Evolutionary conservation across 2,329 filamentous ascomycete genomes (phyloP), one percentile per base, ranked within the genome.

Genomic region (Grosmannia penicillata): DNA sequence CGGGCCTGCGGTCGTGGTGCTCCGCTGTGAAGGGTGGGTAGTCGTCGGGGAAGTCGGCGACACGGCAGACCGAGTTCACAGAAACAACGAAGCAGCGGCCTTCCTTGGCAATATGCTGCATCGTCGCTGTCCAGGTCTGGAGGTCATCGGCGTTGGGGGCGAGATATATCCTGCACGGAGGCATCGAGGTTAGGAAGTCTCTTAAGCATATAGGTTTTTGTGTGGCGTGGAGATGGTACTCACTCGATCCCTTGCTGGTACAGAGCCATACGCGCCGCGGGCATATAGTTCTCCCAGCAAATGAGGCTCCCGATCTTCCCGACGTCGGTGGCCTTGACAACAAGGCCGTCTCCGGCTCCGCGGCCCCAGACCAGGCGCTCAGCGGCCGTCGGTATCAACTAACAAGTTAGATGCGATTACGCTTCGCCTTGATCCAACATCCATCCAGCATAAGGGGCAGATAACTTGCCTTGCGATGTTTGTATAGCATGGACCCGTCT

Each of bases 211-310:
- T 25, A 7, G 24, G 7, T 17, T 4, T 18, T 18, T 19, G 11
- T 10, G 8, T 31, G 17, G 22, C 8, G 9, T 37, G 32, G n/a
- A 8, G 15, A 37, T 31, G n/a, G 30, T 11, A 42, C 53, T 38
- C 49, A 60, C 57, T 61, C 57, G 42, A 62, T 48, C 10, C 57
- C 57, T 44, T 61, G 57, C 39, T 62, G 59, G 40, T 62, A 62
- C 18, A 62, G 47, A 11, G 58, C 54, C 46, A 63, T 47, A 15
- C 60, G 50, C 13, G 60, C 59, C 8, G 55, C 57, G 6, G 60
- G 60, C 59, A 63, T 63, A 36, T 62, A 63, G 40, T 62, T 62
- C 45, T 62, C 59, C 59, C 58, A 61, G 39, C 58, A 62, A 33
- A 62, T 62, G 36, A 63, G 41, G 2, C 58, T 60, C 19, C 58